These are phyloP conservation scores for Rhinocladiella similis DNA, from an alignment of 2,329 filamentous ascomycete genomes.

Conservation along the genomic window DNA sequence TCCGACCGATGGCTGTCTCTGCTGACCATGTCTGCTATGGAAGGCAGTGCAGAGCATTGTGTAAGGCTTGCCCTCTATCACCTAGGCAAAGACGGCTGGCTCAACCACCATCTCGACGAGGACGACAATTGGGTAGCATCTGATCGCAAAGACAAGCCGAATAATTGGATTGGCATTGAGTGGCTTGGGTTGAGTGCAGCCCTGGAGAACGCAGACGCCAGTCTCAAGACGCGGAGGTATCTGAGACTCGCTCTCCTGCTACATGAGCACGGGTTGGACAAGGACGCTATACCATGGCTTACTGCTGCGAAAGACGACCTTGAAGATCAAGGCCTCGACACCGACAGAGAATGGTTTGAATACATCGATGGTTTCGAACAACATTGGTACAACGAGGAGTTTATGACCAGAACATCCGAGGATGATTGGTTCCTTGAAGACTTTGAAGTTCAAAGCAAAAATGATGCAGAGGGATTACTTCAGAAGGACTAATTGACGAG, in stretches of 20 bases:
- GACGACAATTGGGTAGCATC: not conserved
- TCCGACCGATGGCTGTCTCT: constrained; percentile 19
- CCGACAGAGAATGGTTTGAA: constrained; percentile 5
- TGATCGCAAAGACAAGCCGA: not conserved
- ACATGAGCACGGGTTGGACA: constrained; percentile 9
- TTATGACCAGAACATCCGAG: not conserved
- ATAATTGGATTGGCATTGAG: constrained; percentile 15
- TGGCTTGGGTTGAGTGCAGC: constrained; percentile 23
- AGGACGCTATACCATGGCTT: constrained; percentile 10
- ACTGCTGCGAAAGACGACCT: constrained; percentile 8
- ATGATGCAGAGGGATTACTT: not conserved
- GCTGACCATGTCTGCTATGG: constrained; percentile 16
- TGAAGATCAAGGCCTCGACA: constrained; percentile 9
- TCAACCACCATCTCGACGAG: not conserved
- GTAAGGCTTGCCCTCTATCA: constrained; percentile 19
- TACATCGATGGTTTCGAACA: constrained; percentile 11
- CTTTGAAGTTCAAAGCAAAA: not conserved
- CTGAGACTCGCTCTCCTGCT: constrained; percentile 12
- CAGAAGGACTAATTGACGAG: not conserved
- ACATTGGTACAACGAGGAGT: constrained; percentile 7
- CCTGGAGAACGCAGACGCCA: constrained; percentile 4
- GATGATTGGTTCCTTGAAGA: not conserved
- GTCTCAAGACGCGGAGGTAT: constrained; percentile 10
- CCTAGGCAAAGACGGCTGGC: constrained; percentile 23
- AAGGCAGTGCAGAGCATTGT: constrained; percentile 11